These are phyloP conservation scores for Glomus cerebriforme DNA, from an alignment of 192 early-diverging fungal species.

Conservation along the genomic window DNA sequence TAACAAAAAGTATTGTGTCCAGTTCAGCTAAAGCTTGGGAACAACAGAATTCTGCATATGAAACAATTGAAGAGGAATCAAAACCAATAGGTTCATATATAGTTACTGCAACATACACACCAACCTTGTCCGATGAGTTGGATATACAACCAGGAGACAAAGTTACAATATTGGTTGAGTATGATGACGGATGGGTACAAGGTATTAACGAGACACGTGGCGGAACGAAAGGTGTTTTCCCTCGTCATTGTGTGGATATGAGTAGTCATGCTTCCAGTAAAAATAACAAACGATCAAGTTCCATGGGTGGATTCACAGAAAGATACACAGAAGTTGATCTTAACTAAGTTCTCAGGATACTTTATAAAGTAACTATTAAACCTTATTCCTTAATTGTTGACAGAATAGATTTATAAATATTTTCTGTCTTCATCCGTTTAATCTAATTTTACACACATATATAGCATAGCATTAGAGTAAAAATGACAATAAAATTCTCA, in stretches of 20 bases:
- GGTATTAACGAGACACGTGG: conserved; percentile 54
- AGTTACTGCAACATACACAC: conserved; percentile 47
- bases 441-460: not conserved
- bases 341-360: not conserved
- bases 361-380: not conserved
- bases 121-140: conserved; percentile 58
- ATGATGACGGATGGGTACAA: conserved; percentile 64
- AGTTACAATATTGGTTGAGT: conserved; percentile 53
- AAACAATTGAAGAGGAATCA: conserved; percentile 34
- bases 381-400: not conserved
- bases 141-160: conserved; percentile 56
- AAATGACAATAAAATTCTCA: no score
- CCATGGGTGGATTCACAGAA: not conserved
- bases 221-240: conserved; percentile 55
- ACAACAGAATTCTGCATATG: conserved; percentile 41
- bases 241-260: conserved; percentile 54
- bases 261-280: not conserved
- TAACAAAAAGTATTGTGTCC: conserved; percentile 34
- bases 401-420: not conserved
- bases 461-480: no score
- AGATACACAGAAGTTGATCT: conserved; percentile 1
- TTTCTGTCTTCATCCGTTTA: not conserved
- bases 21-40: conserved; percentile 43
- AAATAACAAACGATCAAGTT: conserved; percentile 18
- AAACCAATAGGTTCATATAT: conserved; percentile 48